These are phyloP conservation scores for Sporopachydermia cereana DNA, from an alignment of 1,139 yeast species.

Conservation along the genomic window DNA sequence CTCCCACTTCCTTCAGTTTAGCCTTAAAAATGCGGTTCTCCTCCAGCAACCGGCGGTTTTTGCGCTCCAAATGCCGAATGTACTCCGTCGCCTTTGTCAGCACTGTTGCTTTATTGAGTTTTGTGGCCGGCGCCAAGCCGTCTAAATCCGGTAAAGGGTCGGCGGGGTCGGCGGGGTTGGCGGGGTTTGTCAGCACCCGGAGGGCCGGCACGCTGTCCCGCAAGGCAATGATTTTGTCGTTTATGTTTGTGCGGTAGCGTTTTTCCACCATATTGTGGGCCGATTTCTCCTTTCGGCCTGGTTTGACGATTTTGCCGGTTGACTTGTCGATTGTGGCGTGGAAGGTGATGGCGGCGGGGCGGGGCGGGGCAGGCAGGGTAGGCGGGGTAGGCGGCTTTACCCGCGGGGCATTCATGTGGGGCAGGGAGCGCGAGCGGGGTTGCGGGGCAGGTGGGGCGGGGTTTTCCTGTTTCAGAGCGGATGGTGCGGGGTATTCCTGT, in stretches of 20 bases:
- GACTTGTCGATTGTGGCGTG: background rate
- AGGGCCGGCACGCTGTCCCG: conserved; percentile 63
- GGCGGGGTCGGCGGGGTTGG: conserved; percentile 18
- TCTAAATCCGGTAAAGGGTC: conserved; percentile 32
- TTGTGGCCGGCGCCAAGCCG: conserved; percentile 51
- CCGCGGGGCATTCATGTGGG: too few species aligned
- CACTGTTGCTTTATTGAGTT: conserved; percentile 49
- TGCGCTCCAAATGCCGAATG: conserved; percentile 43
- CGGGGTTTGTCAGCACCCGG: conserved; percentile 28
- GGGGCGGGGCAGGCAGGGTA: background rate
- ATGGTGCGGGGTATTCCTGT: background rate
- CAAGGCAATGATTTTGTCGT: conserved; percentile 51
- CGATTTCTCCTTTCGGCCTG: conserved; percentile 38
- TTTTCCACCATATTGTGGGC: conserved; percentile 70
- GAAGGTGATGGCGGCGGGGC: background rate
- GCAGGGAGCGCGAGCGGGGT: background rate
- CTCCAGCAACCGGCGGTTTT: conserved; percentile 30
- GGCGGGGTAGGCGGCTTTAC: background rate
- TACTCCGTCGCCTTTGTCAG: conserved; percentile 54
- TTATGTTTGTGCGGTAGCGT: conserved; percentile 63
- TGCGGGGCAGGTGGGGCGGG: background rate
- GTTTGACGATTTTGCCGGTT: conserved; percentile 2
- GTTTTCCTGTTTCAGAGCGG: background rate
- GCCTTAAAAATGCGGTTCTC: conserved; percentile 30
- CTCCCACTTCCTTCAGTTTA: conserved; percentile 16